Percentiles rank a stretch among this genome's conserved stretches.
Conservation (phyloP, 768 basidiomycete species). For the Collybiopsis luxurians region DNA sequence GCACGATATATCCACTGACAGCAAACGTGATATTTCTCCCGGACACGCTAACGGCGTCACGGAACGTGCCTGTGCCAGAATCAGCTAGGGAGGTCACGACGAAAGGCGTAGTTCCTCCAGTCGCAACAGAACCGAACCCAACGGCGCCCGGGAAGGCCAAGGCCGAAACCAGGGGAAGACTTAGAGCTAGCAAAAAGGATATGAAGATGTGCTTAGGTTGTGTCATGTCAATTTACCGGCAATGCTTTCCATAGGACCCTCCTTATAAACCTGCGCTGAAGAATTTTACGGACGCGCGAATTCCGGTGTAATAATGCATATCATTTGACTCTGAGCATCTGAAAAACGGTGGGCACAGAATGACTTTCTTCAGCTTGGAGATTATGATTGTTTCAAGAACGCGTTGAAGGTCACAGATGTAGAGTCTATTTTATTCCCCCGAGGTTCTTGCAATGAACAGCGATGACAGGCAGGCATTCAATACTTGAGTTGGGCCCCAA, state of each 20-base stretch:
- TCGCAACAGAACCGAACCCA: slow-evolving; percentile 21
- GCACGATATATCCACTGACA: slow-evolving; percentile 21
- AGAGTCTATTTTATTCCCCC: too few relatives aligned
- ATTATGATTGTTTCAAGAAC: too few relatives aligned
- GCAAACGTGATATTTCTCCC: slow-evolving; percentile 21
- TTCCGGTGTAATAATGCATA: slow-evolving; percentile 7
- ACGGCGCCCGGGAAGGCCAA: slow-evolving; percentile 20
- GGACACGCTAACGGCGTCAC: slow-evolving; percentile 17
- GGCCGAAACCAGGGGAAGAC: slow-evolving; percentile 15
- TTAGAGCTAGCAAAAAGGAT: slow-evolving; percentile 7
- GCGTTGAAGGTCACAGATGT: too few relatives aligned
- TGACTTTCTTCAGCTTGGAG: too few relatives aligned
- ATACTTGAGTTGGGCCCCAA: too few relatives aligned
- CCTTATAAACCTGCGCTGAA: slow-evolving; percentile 5
- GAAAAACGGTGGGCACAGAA: background rate
- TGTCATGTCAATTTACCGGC: background rate
- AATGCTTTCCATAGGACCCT: too few relatives aligned
- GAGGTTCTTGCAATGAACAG: too few relatives aligned
- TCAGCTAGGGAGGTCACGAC: slow-evolving; percentile 19
- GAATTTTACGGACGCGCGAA: slow-evolving; percentile 8
- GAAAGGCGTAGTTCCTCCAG: slow-evolving; percentile 18
- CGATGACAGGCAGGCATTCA: too few relatives aligned
- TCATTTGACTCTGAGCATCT: slow-evolving; percentile 9
- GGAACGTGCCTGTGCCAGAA: slow-evolving; percentile 18
- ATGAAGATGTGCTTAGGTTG: background rate